phyloP scores from a whole-genome alignment of 169 alveolate genomes.

The Plasmodium chabaudi region DNA sequence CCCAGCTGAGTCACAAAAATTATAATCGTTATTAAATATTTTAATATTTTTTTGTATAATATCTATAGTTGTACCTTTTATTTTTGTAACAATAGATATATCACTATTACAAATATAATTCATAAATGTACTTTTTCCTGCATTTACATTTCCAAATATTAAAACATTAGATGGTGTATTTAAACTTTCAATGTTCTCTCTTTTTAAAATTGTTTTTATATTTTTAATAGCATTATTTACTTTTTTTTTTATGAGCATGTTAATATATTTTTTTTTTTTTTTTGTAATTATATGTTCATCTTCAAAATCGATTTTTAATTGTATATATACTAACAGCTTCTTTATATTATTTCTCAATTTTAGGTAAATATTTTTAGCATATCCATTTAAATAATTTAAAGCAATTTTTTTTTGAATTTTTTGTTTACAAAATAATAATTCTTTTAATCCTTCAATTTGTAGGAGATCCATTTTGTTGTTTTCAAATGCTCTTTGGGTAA shows the following conservation, averaged over 20 bases:
- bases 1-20: slow-evolving; percentile 85
- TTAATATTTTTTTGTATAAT: slow-evolving; percentile 75
- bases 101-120: slow-evolving; percentile 77
- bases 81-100: slow-evolving; percentile 81
- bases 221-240: background rate
- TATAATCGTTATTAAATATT: slow-evolving; percentile 54
- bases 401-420: slow-evolving; percentile 46
- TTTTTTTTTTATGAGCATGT: background rate
- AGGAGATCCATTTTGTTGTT: slow-evolving; percentile 79
- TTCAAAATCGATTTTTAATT: slow-evolving; percentile 48
- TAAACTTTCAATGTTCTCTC: slow-evolving; percentile 63
- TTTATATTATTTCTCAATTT: slow-evolving; percentile 14
- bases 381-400: slow-evolving; percentile 46
- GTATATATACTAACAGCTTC: slow-evolving; percentile 19
- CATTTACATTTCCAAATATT: slow-evolving; percentile 82
- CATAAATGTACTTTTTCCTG: slow-evolving; percentile 85
- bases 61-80: slow-evolving; percentile 85
- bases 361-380: slow-evolving; percentile 26
- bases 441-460: slow-evolving; percentile 75
- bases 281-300: slow-evolving; percentile 25
- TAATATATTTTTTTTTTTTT: slow-evolving; percentile 10
- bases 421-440: slow-evolving; percentile 34
- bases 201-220: slow-evolving; percentile 35
- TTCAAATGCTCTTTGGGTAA: slow-evolving; percentile 83
- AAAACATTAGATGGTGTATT: slow-evolving; percentile 64